Percentiles rank a stretch among this genome's conserved stretches.
Conservation (phyloP, 2,329 filamentous ascomycete genomes). For the Ophiocordyceps sinensis region DNA sequence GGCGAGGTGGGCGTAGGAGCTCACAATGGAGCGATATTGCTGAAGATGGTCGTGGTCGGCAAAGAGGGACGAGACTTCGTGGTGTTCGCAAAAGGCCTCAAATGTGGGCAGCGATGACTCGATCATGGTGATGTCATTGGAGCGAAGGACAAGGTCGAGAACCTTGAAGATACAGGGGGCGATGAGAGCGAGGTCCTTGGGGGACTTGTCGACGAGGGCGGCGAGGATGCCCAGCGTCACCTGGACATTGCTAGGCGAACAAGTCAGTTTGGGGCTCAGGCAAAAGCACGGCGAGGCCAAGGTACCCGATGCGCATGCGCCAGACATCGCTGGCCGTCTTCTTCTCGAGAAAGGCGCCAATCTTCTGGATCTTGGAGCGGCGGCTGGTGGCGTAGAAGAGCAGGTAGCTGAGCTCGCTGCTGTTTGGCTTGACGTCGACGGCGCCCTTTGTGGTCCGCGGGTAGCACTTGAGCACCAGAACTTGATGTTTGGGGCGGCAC, state of each 20-base stretch:
- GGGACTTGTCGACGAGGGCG: constrained; percentile 83
- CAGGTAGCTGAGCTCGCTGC: constrained; percentile 90
- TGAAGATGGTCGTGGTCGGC: constrained; percentile 72
- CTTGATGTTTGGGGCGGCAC: constrained; percentile 89
- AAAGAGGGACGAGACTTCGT: constrained; percentile 72
- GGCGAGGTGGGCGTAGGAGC: constrained; percentile 66
- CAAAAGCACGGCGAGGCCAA: constrained; percentile 3
- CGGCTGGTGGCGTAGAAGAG: constrained; percentile 94
- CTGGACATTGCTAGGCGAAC: constrained; percentile 59
- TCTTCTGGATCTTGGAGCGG: constrained; percentile 89
- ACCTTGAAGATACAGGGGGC: constrained; percentile 74
- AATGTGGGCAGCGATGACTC: constrained; percentile 82
- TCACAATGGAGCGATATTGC: constrained; percentile 72
- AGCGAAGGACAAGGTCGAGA: constrained; percentile 67
- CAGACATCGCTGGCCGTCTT: constrained; percentile 85
- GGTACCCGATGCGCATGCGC: constrained; percentile 72
- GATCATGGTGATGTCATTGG: constrained; percentile 80
- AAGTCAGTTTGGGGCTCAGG: background rate
- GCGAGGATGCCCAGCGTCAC: constrained; percentile 88
- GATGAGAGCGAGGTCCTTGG: constrained; percentile 81
- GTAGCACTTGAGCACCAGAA: constrained; percentile 91
- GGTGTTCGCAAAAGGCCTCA: constrained; percentile 74
- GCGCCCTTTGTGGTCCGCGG: constrained; percentile 82
- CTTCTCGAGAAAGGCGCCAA: constrained; percentile 87
- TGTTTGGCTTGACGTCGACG: constrained; percentile 88